A percentile compares a stretch with the other conserved stretches of the same genome.
phyloP scores from a whole-genome alignment of 192 early-diverging fungal genomes.

The Coemansia sp. region DNA sequence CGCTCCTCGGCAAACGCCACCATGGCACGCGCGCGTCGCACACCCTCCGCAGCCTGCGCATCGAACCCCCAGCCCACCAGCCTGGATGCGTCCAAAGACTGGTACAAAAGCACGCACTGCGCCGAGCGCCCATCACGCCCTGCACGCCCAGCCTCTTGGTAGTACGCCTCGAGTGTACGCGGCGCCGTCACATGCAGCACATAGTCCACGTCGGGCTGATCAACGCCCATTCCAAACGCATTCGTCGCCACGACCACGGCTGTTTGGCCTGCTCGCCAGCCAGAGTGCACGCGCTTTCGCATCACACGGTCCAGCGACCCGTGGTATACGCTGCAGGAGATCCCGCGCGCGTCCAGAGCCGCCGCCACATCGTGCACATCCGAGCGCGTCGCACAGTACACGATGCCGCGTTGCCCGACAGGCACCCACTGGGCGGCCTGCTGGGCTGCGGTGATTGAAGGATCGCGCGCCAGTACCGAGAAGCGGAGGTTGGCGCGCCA shows the following conservation, averaged over 20 bases:
- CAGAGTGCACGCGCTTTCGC: conserved; percentile 37
- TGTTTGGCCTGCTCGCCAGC: conserved; percentile 34
- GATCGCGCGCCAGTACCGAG: conserved; percentile 54
- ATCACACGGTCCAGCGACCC: conserved; percentile 56
- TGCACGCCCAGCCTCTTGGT: conserved; percentile 73
- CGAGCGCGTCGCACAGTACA: conserved; percentile 66
- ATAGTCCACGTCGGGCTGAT: conserved; percentile 50
- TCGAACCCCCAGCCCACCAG: conserved; percentile 59
- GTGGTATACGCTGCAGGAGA: conserved; percentile 57
- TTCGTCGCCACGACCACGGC: conserved; percentile 52
- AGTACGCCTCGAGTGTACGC: conserved; percentile 58
- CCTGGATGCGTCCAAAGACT: conserved; percentile 59
- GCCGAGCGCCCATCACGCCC: conserved; percentile 67
- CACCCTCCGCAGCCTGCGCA: conserved; percentile 53
- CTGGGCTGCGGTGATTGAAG: conserved; percentile 28
- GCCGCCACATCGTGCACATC: conserved; percentile 57
- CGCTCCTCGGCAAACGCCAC: conserved; percentile 61
- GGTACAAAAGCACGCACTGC: conserved; percentile 67
- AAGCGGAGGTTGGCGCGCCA: conserved; percentile 64
- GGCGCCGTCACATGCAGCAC: conserved; percentile 51
- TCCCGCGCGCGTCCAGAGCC: conserved; percentile 50
- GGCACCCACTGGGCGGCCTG: conserved; percentile 59
- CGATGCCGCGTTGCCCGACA: conserved; percentile 59
- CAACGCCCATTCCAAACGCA: conserved; percentile 56
- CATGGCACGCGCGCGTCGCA: conserved; percentile 59